Base-by-base conservation (phyloP, 768 basidiomycete species). In the Russula emetica region DNA sequence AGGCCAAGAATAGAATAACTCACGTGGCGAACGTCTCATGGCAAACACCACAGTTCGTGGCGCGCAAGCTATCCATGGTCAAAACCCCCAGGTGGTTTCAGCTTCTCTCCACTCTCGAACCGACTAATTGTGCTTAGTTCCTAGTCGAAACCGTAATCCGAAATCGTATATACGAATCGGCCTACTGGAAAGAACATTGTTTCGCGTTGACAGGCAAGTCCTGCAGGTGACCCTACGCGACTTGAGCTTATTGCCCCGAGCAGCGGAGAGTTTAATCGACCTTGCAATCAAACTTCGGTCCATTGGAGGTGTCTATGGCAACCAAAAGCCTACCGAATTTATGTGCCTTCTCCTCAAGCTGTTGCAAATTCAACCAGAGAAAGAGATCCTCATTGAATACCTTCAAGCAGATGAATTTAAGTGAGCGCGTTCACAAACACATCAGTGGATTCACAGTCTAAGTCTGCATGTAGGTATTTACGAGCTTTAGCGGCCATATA, bases 131-230 rank as follows among this genome's bases (percentile, higher is more conserved):
- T 22, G 24, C 64, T 53, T 73, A 97, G 94, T 92, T 83, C 74
- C 79, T 99, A 74, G 89, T 99, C 32, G 97, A 98, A 80, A 96
- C 92, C 42, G 92, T 98, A 66, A 95, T 98, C 68, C 86, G 97
- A 58, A 92, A 88, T 72, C 85, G 97, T 66, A 97, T 99, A 65
- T 99, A 96, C 79, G 96, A 98, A 74, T 89, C 90, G 0, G 74
- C 80, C 8, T 99, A 85, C 76, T 99, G 96, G 96, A 99, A 99
- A 78, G 96, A 99, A 73, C 93, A 97, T 69, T 99, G 96, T 73
- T 99, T 99, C 73, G 96, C 96, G 24, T 78, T 99, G 53, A 97
- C 93, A 64, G 93, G 94, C 91, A 55, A 56, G 81, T 75, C 16
- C 20, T 24, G 10, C 44, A 4, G 62, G 14, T 42, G 50, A 53